Evolutionary conservation across 2,329 filamentous ascomycete species (phyloP), one percentile per base, ranked within the genome.

Genomic region (Myriosclerotinia curreyana): DNA sequence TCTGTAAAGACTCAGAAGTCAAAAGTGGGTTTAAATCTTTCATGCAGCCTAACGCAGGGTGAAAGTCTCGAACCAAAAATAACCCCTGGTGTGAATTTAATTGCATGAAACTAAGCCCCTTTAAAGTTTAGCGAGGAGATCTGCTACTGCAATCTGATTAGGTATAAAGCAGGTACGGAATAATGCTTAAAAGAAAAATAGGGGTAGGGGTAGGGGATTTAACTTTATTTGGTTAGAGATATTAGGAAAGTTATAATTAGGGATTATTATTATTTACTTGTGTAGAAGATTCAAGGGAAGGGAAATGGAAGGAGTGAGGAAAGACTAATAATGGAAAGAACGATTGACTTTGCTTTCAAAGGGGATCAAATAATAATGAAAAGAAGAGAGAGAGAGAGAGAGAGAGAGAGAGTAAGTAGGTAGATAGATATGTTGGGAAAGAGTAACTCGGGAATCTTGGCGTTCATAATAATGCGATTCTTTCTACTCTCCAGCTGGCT

Each of bases 131-230:
- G 55, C 6, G 1, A 3, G 5, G 42, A 20, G 55, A 49, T 49
- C 40, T 31, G 25, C 25, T n/a, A 31, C 40, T 42, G 38, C 53
- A 51, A 56, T 56, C 12, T 56, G 38, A 20, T 56, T 44, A 56
- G 12, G n/a, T n/a, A n/a, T n/a, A n/a, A 56, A 56, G 40, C 54
- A 56, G 54, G 54, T 56, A 56, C 54, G 28, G 54, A 56, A 14
- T 31, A n/a, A 15, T 17, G 28, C n/a, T n/a, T n/a, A n/a, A n/a
- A n/a, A n/a, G n/a, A 34, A 15, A 44, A n/a, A 15, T 40, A 56
- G 54, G 54, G 54, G 36, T n/a, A n/a, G n/a, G n/a, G n/a, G n/a
- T n/a, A n/a, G n/a, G n/a, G n/a, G n/a, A n/a, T 40, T 8, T 6
- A 17, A 42, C 38, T 28, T n/a, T 38, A 52, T 14, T 34, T n/a